Evolutionary conservation across 352 stramenopile genomes (phyloP), one percentile per base, ranked within the genome.

Genomic region (Globisporangium megalacanthum): DNA sequence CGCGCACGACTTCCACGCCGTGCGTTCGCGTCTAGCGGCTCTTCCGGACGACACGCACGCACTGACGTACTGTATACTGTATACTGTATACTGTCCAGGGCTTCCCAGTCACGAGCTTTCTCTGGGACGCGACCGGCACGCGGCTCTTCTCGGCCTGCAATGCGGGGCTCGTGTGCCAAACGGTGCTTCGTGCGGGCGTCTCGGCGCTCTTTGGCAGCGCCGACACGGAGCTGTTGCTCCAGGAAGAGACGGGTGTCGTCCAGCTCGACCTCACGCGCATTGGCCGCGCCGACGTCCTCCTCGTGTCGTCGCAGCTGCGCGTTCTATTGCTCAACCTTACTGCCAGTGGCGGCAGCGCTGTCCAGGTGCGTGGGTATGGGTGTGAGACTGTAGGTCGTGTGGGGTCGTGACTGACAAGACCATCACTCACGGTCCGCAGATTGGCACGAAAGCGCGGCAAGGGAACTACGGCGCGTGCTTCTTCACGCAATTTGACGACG

Each of bases 71-170:
- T 29, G 25, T 29, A 29, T 4, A 29, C 25, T 29, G 1, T 39
- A 33, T n/a, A 17, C 15, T 44, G 48, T 36, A 3, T 20, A 14
- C 0, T 0, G 47, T 15, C 0, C 56, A 83, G 73, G 79, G 85
- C 2, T 92, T 92, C 41, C 73, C 81, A 6, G 70, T 95, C 47
- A 92, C 81, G 3, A 89, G 76, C 56, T 89, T 95, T 44, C 45
- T 95, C 36, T 95, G 85, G 85, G 83, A 95, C 60, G 76, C 69
- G 42, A 63, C 68, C 7, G 80, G 85, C 9, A 54, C 72, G 31
- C 77, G 85, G 19, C 69, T 95, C n/a, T 94, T 88, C 51, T 92
- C 85, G 13, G 83, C 83, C 0, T 95, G 83, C 47, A 88, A 89
- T 54, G 82, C 75, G 6, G 85, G 85, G 0, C 83, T 83, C 35